Conservation (phyloP, 2,329 filamentous ascomycete species). For the Pleurostoma richardsiae region DNA sequence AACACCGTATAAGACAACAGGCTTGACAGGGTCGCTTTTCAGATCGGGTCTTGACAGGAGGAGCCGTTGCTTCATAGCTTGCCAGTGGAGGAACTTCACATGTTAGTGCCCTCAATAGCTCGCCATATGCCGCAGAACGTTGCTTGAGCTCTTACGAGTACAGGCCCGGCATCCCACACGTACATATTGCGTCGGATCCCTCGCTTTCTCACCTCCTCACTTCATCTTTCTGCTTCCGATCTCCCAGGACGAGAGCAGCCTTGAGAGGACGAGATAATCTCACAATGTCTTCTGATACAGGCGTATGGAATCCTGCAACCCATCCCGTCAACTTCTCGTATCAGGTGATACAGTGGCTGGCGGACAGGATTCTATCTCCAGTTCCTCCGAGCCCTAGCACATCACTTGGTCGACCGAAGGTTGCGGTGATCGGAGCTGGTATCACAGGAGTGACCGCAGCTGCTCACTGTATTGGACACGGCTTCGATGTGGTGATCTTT, state of each 20-base stretch:
- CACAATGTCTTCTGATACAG: conserved; percentile 24
- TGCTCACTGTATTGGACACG: conserved; percentile 78
- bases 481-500: conserved; percentile 77
- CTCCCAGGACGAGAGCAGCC: too few species aligned
- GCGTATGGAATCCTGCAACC: conserved; percentile 34
- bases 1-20: neutral
- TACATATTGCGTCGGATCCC: neutral
- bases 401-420: conserved; percentile 54
- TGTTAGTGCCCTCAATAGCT: neutral
- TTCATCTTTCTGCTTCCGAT: neutral
- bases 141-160: neutral
- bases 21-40: neutral
- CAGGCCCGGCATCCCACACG: neutral
- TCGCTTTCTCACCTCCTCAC: neutral
- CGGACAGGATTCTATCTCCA: conserved; percentile 63
- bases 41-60: neutral
- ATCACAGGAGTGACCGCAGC: conserved; percentile 74
- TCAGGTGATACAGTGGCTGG: conserved; percentile 59
- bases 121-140: neutral
- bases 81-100: too few species aligned
- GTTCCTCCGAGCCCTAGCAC: conserved; percentile 56
- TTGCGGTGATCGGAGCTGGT: conserved; percentile 67
- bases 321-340: conserved; percentile 58
- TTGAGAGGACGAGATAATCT: neutral
- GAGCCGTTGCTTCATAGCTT: too few species aligned